phyloP scores from a whole-genome alignment of 2,329 filamentous ascomycete genomes.

The Calonectria ilicicola region DNA sequence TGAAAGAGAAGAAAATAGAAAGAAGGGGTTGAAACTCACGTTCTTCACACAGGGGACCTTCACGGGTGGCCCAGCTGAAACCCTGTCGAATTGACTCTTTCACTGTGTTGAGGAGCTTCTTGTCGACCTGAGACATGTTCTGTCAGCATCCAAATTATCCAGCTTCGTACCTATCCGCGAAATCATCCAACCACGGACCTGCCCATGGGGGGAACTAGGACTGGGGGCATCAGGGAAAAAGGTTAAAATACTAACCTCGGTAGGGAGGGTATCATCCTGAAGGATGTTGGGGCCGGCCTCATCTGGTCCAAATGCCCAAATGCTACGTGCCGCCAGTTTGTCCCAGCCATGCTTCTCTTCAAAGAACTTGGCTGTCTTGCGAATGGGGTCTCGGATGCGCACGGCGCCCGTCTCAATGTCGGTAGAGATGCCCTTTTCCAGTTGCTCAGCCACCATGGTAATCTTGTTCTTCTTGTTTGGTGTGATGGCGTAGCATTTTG shows the following conservation, averaged over 20 bases:
- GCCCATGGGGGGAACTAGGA: not conserved
- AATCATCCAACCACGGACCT: constrained; percentile 7
- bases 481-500: constrained; percentile 97
- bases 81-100: constrained; percentile 95
- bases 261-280: constrained; percentile 94
- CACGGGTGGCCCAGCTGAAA: constrained; percentile 95
- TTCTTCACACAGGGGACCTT: constrained; percentile 98
- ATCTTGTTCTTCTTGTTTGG: constrained; percentile 99
- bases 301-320: constrained; percentile 98
- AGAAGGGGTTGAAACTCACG: constrained; percentile 68
- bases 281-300: constrained; percentile 95
- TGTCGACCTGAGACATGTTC: constrained; percentile 75
- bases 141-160: constrained; percentile 14
- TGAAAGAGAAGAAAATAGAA: constrained; percentile 8
- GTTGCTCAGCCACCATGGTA: constrained; percentile 96
- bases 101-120: constrained; percentile 87
- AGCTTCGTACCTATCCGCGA: not conserved
- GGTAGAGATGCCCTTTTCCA: constrained; percentile 93
- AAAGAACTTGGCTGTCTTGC: constrained; percentile 96
- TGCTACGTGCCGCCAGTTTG: constrained; percentile 90
- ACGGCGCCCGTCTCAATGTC: constrained; percentile 94
- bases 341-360: constrained; percentile 98
- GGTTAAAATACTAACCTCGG: constrained; percentile 68
- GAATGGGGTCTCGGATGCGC: constrained; percentile 90
- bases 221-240: not conserved